These are phyloP conservation scores for Mariannaea elegans DNA, from an alignment of 2,329 filamentous ascomycete genomes.

Conservation along the genomic window DNA sequence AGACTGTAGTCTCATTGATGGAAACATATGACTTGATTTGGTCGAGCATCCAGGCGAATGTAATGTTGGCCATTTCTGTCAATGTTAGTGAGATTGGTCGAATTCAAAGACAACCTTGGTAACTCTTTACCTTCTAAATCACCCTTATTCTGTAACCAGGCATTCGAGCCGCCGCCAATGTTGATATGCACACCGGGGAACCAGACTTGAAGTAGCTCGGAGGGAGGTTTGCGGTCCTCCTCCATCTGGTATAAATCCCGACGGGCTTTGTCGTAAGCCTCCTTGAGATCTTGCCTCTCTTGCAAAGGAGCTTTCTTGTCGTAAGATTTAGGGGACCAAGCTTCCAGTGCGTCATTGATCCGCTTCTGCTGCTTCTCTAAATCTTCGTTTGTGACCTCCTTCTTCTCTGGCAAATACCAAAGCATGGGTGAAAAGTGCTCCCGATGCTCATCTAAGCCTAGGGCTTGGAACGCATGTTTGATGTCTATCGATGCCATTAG, in stretches of 20 bases:
- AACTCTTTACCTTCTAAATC: conserved; percentile 34
- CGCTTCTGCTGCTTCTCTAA: conserved; percentile 20
- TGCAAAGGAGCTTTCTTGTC: conserved; percentile 6
- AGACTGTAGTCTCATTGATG: conserved; percentile 27
- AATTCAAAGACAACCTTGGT: background rate
- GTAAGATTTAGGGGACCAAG: conserved; percentile 16
- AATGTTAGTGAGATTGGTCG: background rate
- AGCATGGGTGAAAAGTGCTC: conserved; percentile 41
- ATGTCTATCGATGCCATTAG: conserved; percentile 42
- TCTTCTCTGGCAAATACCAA: conserved; percentile 38
- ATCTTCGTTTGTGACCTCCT: conserved; percentile 9
- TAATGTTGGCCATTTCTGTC: conserved; percentile 38
- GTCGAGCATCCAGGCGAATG: conserved; percentile 41
- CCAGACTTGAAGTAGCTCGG: conserved; percentile 38
- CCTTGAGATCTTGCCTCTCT: background rate
- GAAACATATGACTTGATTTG: conserved; percentile 30
- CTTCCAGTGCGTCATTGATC: conserved; percentile 18
- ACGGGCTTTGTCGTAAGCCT: background rate
- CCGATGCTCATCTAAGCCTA: conserved; percentile 63
- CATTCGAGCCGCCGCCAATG: conserved; percentile 36
- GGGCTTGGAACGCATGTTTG: conserved; percentile 63
- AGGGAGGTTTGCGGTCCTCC: background rate
- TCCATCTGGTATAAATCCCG: conserved; percentile 1
- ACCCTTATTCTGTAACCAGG: conserved; percentile 34
- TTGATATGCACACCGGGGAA: conserved; percentile 41